Conservation (phyloP, 2,329 filamentous ascomycete species). For the Diaporthe citri region DNA sequence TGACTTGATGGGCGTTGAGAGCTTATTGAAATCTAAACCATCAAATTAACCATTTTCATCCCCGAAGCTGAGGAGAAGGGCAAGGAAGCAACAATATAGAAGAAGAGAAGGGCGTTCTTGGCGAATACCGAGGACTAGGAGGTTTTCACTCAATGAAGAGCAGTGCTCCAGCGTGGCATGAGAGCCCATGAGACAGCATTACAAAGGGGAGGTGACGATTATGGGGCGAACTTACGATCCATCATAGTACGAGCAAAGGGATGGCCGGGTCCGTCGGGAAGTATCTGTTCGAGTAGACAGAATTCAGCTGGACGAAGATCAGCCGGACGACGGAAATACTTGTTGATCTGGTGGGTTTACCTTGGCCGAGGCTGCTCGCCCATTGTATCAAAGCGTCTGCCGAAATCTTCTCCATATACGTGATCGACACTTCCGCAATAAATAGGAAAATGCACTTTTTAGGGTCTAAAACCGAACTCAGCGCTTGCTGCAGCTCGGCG, state of each 20-base stretch:
- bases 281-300: slow-evolving; percentile 86
- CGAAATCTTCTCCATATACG: slow-evolving; percentile 83
- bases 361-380: slow-evolving; percentile 78
- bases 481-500: slow-evolving; percentile 66
- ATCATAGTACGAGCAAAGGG: slow-evolving; percentile 92
- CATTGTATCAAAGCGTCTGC: slow-evolving; percentile 83
- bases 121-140: background rate
- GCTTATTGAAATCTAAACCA: slow-evolving; percentile 76
- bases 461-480: slow-evolving; percentile 71
- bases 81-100: too few species aligned
- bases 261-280: slow-evolving; percentile 81
- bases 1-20: slow-evolving; percentile 82
- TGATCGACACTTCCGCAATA: slow-evolving; percentile 89
- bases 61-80: background rate
- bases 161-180: too few species aligned
- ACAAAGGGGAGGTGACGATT: background rate
- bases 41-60: background rate
- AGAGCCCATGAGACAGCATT: background rate
- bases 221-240: slow-evolving; percentile 54
- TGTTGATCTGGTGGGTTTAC: slow-evolving; percentile 55
- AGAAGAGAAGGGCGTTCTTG: background rate
- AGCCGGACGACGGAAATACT: slow-evolving; percentile 36
- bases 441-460: slow-evolving; percentile 77
- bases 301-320: slow-evolving; percentile 74
- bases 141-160: background rate